These are phyloP conservation scores for Blastomyces emzantsi DNA, from an alignment of 2,329 filamentous ascomycete genomes.

Conservation along the genomic window DNA sequence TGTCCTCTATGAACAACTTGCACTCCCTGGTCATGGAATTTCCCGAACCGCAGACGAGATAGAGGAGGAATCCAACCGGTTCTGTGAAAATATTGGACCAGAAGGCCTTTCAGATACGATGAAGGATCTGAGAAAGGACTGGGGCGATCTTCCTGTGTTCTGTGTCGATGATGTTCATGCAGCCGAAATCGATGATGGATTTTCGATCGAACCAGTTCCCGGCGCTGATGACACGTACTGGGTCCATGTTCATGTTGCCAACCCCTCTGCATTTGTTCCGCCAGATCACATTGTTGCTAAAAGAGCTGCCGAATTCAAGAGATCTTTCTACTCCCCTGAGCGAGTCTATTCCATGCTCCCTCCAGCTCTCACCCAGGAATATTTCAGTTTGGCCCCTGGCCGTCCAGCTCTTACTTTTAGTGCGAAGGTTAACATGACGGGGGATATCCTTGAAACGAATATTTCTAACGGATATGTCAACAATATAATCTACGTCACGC, in stretches of 20 bases:
- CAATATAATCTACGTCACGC: conserved; percentile 48
- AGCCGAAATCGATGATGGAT: conserved; percentile 54
- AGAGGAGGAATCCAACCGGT: conserved; percentile 25
- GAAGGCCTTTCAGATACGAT: conserved; percentile 44
- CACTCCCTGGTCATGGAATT: conserved; percentile 41
- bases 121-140: conserved; percentile 48
- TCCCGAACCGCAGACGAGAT: conserved; percentile 25
- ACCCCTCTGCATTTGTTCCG: conserved; percentile 53
- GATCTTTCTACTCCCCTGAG: conserved; percentile 48
- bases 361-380: conserved; percentile 36
- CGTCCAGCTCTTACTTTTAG: conserved; percentile 55
- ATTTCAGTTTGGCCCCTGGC: conserved; percentile 46
- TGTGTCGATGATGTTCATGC: conserved; percentile 49
- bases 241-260: conserved; percentile 55
- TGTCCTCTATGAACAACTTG: conserved; percentile 44
- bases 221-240: conserved; percentile 42
- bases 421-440: conserved; percentile 44
- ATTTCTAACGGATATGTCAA: conserved; percentile 46
- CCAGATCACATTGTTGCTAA: conserved; percentile 44
- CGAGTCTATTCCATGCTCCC: conserved; percentile 50
- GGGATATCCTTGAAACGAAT: conserved; percentile 46
- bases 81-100: conserved; percentile 20
- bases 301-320: conserved; percentile 46
- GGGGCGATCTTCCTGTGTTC: conserved; percentile 48
- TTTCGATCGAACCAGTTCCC: conserved; percentile 47